These are phyloP conservation scores for Xylaria curta DNA, from an alignment of 495 filamentous ascomycete species.

Conservation along the genomic window DNA sequence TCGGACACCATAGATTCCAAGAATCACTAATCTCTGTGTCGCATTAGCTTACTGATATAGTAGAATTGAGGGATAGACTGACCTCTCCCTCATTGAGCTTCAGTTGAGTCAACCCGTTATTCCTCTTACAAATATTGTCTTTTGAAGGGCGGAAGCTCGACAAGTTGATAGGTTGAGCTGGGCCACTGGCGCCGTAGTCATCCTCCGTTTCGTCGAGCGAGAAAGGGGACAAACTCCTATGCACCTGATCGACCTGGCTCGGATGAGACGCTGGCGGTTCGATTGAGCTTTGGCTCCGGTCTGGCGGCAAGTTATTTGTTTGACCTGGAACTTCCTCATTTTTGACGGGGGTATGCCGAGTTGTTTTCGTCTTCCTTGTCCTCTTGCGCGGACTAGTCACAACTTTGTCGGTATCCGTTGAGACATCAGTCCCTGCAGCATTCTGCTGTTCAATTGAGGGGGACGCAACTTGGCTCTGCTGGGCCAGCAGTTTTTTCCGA, in stretches of 20 bases:
- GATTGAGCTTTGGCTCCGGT: background rate
- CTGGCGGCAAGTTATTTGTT: background rate
- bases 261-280: background rate
- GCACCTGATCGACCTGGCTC: background rate
- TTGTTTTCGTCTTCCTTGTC: constrained; percentile 9
- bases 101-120: constrained; percentile 45
- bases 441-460: background rate
- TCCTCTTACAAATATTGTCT: constrained; percentile 47
- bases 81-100: constrained; percentile 56
- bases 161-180: constrained; percentile 35
- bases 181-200: background rate
- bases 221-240: constrained; percentile 30
- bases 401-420: background rate
- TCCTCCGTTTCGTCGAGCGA: constrained; percentile 29
- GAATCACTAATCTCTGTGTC: constrained; percentile 65
- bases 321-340: background rate
- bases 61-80: constrained; percentile 17
- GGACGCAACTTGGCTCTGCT: constrained; percentile 25
- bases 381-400: constrained; percentile 13
- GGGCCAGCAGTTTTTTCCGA: constrained; percentile 48
- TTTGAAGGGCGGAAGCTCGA: constrained; percentile 54
- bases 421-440: background rate
- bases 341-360: background rate
- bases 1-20: constrained; percentile 78
- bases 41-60: constrained; percentile 22